Evolutionary conservation across 2,329 filamentous ascomycete genomes (phyloP).

Genomic region (Arthrobotrys pseudoclavata): DNA sequence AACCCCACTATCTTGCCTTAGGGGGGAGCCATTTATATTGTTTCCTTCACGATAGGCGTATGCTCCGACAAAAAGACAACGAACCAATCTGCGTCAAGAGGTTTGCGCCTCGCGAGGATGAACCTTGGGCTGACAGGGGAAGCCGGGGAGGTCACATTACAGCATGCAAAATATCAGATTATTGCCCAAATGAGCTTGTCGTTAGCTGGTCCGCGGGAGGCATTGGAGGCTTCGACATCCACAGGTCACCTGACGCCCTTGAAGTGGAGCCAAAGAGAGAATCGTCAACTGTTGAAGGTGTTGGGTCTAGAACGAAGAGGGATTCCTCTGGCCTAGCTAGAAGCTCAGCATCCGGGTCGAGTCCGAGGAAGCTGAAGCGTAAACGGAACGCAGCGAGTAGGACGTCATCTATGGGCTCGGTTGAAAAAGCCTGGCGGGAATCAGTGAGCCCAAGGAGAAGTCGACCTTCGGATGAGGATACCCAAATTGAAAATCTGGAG

Average conservation of each 20-base stretch:
- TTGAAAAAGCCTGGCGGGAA: constrained; percentile 67
- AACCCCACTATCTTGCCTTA: constrained; percentile 78
- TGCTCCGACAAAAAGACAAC: constrained; percentile 73
- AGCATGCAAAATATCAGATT: constrained; percentile 78
- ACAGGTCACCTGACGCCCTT: constrained; percentile 72
- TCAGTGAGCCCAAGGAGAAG: constrained; percentile 70
- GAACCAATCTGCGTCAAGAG: constrained; percentile 75
- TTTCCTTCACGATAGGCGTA: constrained; percentile 77
- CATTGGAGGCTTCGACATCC: constrained; percentile 77
- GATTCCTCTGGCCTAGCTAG: constrained; percentile 62
- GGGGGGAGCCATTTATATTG: constrained; percentile 78
- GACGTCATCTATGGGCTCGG: constrained; percentile 66
- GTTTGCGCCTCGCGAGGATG: constrained; percentile 75
- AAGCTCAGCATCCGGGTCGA: constrained; percentile 63
- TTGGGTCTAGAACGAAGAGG: constrained; percentile 64
- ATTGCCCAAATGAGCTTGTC: constrained; percentile 76
- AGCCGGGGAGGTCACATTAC: constrained; percentile 73
- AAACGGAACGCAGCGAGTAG: constrained; percentile 70
- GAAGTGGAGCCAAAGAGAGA: constrained; percentile 62
- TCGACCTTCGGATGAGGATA: constrained; percentile 64
- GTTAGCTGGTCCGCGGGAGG: constrained; percentile 78
- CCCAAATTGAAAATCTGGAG: constrained; percentile 69
- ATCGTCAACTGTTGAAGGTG: constrained; percentile 63
- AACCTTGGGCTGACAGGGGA: constrained; percentile 66
- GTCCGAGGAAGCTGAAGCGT: constrained; percentile 69